Evolutionary conservation across 768 basidiomycete genomes (phyloP), one percentile per base, ranked within the genome.

Genomic region (Mycena olivaceomarginata): DNA sequence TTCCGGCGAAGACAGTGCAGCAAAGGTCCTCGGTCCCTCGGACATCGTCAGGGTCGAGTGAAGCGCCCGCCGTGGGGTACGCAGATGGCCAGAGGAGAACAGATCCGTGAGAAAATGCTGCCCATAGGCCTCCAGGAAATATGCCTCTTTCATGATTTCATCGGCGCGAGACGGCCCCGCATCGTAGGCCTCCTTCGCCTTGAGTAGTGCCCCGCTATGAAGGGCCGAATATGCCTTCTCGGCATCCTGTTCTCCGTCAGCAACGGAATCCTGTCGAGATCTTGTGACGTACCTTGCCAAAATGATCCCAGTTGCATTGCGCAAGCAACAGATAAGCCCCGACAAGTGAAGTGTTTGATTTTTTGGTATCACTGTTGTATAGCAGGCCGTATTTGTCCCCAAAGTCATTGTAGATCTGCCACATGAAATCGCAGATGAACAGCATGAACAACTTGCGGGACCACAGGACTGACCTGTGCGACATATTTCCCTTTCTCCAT

Each of bases 231-330:
- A 70, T 10, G 56, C 56, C 0, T 60, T 70, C 1, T 59, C 12
- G 6, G 68, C 68, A 37, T 45, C 41, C 68, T 57, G 20, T 5
- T 45, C 0, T 22, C 53, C 6, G n/a, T 56, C 53, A 56, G n/a
- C 5, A 22, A n/a, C n/a, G n/a, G n/a, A n/a, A n/a, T n/a, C n/a
- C n/a, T 2, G 6, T 22, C 20, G 2, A n/a, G 1, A 41, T 45
- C 1, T 53, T 57, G 20, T 18, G 41, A 41, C 53, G 40, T 2
- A 69, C 68, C 68, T 70, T 0, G 40, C 68, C 68, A 60, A 70
- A 70, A 60, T 70, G 68, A 70, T 70, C 68, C 68, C 68, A 70
- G 25, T 70, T 70, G 57, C 68, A 70, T 1, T 16, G 68, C 57
- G 68, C 57, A 60, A 70, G 0, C 22, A 1, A 43, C 6, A 22